Evolutionary conservation across 2,329 filamentous ascomycete species (phyloP).

Genomic region (Penicillium sp.): DNA sequence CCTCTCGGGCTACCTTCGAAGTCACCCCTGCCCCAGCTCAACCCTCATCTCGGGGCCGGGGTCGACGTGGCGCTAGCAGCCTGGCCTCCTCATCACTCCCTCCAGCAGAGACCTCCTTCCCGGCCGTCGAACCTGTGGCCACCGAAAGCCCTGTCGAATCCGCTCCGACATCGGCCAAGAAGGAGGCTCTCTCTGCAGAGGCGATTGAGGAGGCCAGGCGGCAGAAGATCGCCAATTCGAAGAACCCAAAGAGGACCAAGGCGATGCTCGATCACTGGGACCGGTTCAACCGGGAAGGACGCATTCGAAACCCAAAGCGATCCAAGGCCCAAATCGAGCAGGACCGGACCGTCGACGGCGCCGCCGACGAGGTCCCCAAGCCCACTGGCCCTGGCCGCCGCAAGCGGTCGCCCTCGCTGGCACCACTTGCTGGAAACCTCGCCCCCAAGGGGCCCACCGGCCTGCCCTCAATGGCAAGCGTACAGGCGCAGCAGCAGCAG

Average conservation of each 20-base stretch:
- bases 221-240: conserved; percentile 44
- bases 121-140: conserved; percentile 17
- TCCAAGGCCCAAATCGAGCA: conserved; percentile 47
- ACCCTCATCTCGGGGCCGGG: conserved; percentile 24
- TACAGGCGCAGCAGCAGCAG: conserved; percentile 16
- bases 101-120: conserved; percentile 15
- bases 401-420: conserved; percentile 25
- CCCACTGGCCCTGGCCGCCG: conserved; percentile 23
- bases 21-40: conserved; percentile 18
- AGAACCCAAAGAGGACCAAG: conserved; percentile 47
- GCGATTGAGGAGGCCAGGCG: conserved; percentile 36
- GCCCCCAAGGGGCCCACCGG: conserved; percentile 22
- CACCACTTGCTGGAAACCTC: conserved; percentile 22
- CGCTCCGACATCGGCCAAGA: conserved; percentile 13
- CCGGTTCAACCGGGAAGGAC: conserved; percentile 45
- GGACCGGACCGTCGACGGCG: conserved; percentile 34
- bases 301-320: conserved; percentile 46
- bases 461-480: conserved; percentile 20
- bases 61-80: conserved; percentile 23
- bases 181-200: conserved; percentile 22
- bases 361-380: conserved; percentile 29
- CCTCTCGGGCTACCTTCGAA: conserved; percentile 26
- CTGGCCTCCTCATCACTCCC: conserved; percentile 9
- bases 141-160: conserved; percentile 12
- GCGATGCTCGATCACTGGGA: conserved; percentile 49